These are phyloP conservation scores for Boletus sp. DNA, from an alignment of 1,284 basidiomycete genomes.

Conservation along the genomic window DNA sequence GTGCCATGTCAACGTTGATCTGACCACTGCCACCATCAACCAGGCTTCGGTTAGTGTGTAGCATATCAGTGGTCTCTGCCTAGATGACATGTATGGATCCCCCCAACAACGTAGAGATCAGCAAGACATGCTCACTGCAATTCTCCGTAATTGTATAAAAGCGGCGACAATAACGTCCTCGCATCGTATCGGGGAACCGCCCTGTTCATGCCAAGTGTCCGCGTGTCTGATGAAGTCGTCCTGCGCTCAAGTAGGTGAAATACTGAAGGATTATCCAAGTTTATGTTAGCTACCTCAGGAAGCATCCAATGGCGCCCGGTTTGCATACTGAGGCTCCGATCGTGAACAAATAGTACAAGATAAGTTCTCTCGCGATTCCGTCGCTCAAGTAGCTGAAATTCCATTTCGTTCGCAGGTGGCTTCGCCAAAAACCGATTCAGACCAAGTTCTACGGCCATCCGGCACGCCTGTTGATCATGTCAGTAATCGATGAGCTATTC, in stretches of 20 bases:
- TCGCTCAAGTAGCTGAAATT: constrained; percentile 62
- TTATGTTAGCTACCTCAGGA: constrained; percentile 46
- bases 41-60: constrained; percentile 52
- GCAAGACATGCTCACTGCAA: constrained; percentile 51
- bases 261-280: constrained; percentile 1
- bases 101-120: constrained; percentile 1
- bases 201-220: constrained; percentile 63
- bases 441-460: constrained; percentile 78
- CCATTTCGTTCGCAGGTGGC: constrained; percentile 54
- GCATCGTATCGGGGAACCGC: constrained; percentile 52
- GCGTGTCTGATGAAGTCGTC: constrained; percentile 69
- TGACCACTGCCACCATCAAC: constrained; percentile 48
- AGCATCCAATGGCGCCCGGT: constrained; percentile 83
- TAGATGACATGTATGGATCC: constrained; percentile 28
- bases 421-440: constrained; percentile 62
- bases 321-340: constrained; percentile 77
- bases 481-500: constrained; percentile 6
- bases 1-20: constrained; percentile 64
- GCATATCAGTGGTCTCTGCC: constrained; percentile 73
- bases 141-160: constrained; percentile 68
- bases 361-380: constrained; percentile 80
- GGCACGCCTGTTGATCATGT: constrained; percentile 55
- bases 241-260: constrained; percentile 21
- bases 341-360: constrained; percentile 77
- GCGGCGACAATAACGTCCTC: constrained; percentile 77